A percentile compares a stretch with the other conserved stretches of the same genome.
Conservation (phyloP, 75 land plant genomes). For the Azolla pinnata region DNA sequence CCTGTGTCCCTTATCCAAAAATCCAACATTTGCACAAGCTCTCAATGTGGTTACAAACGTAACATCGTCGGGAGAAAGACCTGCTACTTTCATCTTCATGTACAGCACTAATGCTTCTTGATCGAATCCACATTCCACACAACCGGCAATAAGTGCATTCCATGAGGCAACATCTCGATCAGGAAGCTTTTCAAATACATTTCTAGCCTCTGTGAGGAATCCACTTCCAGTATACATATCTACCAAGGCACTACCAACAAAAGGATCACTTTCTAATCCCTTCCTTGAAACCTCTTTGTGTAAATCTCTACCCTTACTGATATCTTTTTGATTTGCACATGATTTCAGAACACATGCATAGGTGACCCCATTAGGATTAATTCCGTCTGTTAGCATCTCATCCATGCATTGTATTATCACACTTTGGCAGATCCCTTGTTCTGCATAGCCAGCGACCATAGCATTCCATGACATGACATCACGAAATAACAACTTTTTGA, state of each 20-base stretch:
- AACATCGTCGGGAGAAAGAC: conserved; percentile 9
- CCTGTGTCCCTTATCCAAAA: conserved; percentile 3
- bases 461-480: conserved; percentile 22
- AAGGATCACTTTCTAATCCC: conserved; percentile 22
- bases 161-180: conserved; percentile 41
- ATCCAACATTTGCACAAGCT: conserved; percentile 18
- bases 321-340: not conserved
- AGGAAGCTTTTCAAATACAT: conserved; percentile 19
- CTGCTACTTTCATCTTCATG: not conserved
- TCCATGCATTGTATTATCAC: not conserved
- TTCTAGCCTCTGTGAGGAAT: conserved; percentile 33
- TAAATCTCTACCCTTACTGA: not conserved
- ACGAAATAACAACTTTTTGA: conserved; percentile 2
- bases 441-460: conserved; percentile 10
- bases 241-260: conserved; percentile 3
- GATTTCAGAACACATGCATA: not conserved
- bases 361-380: conserved; percentile 4
- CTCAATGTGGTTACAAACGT: conserved; percentile 13
- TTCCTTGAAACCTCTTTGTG: not conserved
- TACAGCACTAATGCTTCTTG: conserved; percentile 17
- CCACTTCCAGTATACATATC: conserved; percentile 22
- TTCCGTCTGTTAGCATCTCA: not conserved
- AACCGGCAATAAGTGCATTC: conserved; percentile 41
- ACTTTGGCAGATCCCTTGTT: not conserved
- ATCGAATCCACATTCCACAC: conserved; percentile 1